Evolutionary conservation across 2,329 filamentous ascomycete genomes (phyloP).

Genomic region (Drechslerella dactyloides): DNA sequence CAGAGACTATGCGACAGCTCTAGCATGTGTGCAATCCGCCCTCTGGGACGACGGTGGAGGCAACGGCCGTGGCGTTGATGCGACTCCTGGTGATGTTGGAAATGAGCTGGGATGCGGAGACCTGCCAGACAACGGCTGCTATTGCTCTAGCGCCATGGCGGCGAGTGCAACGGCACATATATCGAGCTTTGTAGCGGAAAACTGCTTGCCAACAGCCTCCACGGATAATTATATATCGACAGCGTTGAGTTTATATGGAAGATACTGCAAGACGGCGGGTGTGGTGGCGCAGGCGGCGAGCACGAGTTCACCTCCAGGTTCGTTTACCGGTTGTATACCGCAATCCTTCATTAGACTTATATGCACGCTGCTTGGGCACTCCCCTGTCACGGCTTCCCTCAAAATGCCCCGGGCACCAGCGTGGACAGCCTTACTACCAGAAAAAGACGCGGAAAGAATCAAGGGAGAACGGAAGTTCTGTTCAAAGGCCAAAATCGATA

Average conservation of each 20-base stretch:
- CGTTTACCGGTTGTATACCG: neutral
- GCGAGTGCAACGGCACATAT: slow-evolving; percentile 54
- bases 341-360: too few species aligned
- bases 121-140: slow-evolving; percentile 54
- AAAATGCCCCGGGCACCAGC: too few species aligned
- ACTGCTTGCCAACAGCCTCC: slow-evolving; percentile 52
- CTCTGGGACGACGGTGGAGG: slow-evolving; percentile 54
- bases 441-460: too few species aligned
- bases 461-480: too few species aligned
- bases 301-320: neutral
- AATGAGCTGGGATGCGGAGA: slow-evolving; percentile 53
- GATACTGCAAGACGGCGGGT: slow-evolving; percentile 53
- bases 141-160: slow-evolving; percentile 52
- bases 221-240: slow-evolving; percentile 45
- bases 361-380: too few species aligned
- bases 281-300: slow-evolving; percentile 13
- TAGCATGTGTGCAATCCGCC: slow-evolving; percentile 53
- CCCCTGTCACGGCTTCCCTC: too few species aligned
- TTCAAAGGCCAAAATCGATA: too few species aligned
- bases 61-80: slow-evolving; percentile 36
- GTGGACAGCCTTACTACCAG: too few species aligned
- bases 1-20: slow-evolving; percentile 12
- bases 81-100: slow-evolving; percentile 20
- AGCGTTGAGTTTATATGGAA: slow-evolving; percentile 52
- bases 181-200: slow-evolving; percentile 52